Evolutionary conservation across 1,139 yeast species (phyloP).

Genomic region (Pichia sp.): DNA sequence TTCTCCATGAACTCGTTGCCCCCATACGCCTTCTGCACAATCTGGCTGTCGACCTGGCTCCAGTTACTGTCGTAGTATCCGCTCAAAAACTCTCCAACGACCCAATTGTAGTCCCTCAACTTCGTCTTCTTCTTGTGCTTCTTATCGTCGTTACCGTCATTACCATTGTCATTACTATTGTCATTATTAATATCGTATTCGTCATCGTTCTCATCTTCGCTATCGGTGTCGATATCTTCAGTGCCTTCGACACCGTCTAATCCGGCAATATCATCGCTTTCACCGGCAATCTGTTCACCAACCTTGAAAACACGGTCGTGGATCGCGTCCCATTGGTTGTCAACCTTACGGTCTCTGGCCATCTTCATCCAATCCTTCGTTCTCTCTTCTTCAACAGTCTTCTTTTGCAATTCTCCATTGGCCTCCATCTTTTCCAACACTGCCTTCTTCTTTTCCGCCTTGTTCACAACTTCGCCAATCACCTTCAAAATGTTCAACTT

Average conservation of each 20-base stretch:
- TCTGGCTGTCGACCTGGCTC: not conserved
- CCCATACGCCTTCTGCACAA: not conserved
- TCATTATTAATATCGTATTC: not conserved
- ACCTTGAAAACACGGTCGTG: conserved; percentile 25
- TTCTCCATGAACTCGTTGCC: conserved; percentile 4
- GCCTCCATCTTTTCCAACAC: conserved; percentile 45
- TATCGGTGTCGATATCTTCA: conserved; percentile 7
- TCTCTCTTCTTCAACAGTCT: conserved; percentile 18
- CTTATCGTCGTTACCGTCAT: not conserved
- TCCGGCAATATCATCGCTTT: conserved; percentile 52
- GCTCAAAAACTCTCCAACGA: conserved; percentile 1
- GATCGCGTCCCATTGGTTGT: conserved; percentile 36
- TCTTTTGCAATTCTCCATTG: conserved; percentile 33
- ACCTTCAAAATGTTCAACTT: conserved; percentile 41
- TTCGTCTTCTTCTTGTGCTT: not conserved
- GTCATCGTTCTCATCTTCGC: conserved; percentile 3
- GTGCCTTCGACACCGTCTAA: conserved; percentile 26
- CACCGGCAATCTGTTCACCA: conserved; percentile 15
- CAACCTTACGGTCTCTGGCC: conserved; percentile 30
- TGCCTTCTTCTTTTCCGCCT: conserved; percentile 24
- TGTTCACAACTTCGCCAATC: conserved; percentile 42
- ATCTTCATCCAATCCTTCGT: conserved; percentile 31
- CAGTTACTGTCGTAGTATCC: conserved; percentile 5
- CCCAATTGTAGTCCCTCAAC: conserved; percentile 4
- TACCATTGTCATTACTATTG: not conserved